These are phyloP conservation scores for Dichotomopilus funicola DNA, from an alignment of 2,329 filamentous ascomycete species.

Conservation along the genomic window DNA sequence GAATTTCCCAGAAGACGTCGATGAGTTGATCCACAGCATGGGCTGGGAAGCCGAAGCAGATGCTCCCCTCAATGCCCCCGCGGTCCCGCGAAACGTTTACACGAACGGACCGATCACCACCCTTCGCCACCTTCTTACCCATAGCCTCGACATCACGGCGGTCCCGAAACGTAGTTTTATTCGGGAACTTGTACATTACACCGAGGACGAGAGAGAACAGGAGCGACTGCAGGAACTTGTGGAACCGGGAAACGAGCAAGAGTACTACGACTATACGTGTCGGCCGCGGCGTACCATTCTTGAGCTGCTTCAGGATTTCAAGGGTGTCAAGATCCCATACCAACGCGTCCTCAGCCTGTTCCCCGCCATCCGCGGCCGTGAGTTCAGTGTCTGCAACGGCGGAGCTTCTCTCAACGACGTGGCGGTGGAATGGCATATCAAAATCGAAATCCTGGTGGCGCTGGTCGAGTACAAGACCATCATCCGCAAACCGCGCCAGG, in stretches of 20 bases:
- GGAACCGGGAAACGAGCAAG: slow-evolving; percentile 72
- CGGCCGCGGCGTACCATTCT: slow-evolving; percentile 84
- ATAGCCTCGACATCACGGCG: slow-evolving; percentile 82
- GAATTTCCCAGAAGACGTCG: slow-evolving; percentile 77
- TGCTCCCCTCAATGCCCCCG: slow-evolving; percentile 48
- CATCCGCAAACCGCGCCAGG: slow-evolving; percentile 74
- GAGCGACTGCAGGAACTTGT: slow-evolving; percentile 80
- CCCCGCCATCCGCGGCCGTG: slow-evolving; percentile 75
- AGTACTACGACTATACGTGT: slow-evolving; percentile 93
- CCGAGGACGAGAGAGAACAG: slow-evolving; percentile 63
- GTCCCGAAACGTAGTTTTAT: slow-evolving; percentile 88
- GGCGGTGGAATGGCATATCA: not conserved
- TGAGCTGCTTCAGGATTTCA: slow-evolving; percentile 87
- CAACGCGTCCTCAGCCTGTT: slow-evolving; percentile 65
- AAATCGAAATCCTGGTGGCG: slow-evolving; percentile 69
- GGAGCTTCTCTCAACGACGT: slow-evolving; percentile 24
- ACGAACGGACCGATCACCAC: slow-evolving; percentile 40
- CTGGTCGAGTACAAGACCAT: slow-evolving; percentile 89
- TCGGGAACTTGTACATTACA: slow-evolving; percentile 67
- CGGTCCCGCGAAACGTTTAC: slow-evolving; percentile 30
- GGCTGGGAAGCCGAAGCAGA: slow-evolving; percentile 71
- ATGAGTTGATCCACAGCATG: slow-evolving; percentile 71
- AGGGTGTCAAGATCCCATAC: slow-evolving; percentile 74
- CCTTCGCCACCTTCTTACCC: slow-evolving; percentile 66
- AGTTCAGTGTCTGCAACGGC: slow-evolving; percentile 87